These are phyloP conservation scores for Micractinium conductrix DNA, from an alignment of 139 green algal genomes.

Conservation along the genomic window DNA sequence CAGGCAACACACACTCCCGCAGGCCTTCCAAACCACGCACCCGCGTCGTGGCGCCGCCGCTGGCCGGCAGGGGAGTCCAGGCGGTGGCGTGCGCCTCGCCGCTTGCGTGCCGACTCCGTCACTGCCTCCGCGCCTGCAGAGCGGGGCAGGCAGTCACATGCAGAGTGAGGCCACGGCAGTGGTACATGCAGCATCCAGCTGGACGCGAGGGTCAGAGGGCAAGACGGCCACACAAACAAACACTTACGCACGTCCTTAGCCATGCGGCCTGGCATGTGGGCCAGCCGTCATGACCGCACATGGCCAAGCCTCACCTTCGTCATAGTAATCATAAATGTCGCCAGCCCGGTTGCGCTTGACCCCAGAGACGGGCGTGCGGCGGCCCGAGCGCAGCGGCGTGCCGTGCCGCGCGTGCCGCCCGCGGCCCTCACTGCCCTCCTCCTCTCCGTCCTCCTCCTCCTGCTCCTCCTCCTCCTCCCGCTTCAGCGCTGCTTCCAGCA, in stretches of 20 bases:
- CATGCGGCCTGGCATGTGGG: too few species aligned
- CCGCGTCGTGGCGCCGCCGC: slow-evolving; percentile 18
- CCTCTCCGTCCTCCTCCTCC: slow-evolving; percentile 6
- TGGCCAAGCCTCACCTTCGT: too few species aligned
- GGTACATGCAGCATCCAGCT: too few species aligned
- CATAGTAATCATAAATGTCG: slow-evolving; percentile 46
- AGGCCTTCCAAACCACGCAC: background rate
- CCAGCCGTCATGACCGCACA: too few species aligned
- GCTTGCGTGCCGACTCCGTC: slow-evolving; percentile 27
- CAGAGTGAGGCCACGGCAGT: too few species aligned
- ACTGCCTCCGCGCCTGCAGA: background rate
- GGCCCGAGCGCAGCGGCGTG: background rate
- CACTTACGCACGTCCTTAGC: too few species aligned
- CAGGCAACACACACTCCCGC: background rate
- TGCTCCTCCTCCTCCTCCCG: background rate
- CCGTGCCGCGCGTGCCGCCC: slow-evolving; percentile 12
- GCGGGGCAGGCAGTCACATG: too few species aligned
- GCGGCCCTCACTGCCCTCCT: slow-evolving; percentile 18
- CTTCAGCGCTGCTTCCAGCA: background rate
- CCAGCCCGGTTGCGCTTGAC: slow-evolving; percentile 16
- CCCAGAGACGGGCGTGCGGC: slow-evolving; percentile 15
- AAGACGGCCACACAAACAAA: too few species aligned
- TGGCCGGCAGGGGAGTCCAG: slow-evolving; percentile 22
- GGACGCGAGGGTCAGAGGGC: too few species aligned
- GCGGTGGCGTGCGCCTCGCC: background rate